These are phyloP conservation scores for Fomitopsis serialis DNA, from an alignment of 768 basidiomycete species.

Conservation along the genomic window DNA sequence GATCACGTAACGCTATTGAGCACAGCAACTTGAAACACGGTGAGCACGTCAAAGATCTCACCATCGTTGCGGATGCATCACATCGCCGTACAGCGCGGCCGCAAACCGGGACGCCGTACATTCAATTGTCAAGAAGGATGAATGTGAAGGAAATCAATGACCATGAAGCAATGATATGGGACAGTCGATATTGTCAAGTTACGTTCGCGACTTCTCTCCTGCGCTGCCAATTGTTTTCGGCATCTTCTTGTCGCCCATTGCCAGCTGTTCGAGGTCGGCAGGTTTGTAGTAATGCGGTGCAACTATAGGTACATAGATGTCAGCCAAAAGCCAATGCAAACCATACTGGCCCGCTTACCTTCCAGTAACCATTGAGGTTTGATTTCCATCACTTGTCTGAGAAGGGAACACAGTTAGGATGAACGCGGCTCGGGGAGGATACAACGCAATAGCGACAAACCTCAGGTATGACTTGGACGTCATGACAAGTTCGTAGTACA, in stretches of 20 bases:
- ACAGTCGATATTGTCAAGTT: not conserved
- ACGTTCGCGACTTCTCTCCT: conserved; percentile 11
- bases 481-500: conserved; percentile 97
- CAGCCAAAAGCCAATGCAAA: not conserved
- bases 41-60: no score
- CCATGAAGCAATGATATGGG: not conserved
- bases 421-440: conserved; percentile 1
- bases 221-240: conserved; percentile 61
- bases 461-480: conserved; percentile 97
- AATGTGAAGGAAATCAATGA: no score
- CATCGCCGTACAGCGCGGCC: no score
- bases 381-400: conserved; percentile 95
- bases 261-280: conserved; percentile 74
- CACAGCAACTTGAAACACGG: no score
- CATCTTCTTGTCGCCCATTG: conserved; percentile 88
- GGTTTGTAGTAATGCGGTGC: conserved; percentile 96
- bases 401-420: not conserved
- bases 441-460: conserved; percentile 26
- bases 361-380: conserved; percentile 93
- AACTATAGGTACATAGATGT: conserved; percentile 39
- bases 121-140: no score
- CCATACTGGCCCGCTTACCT: conserved; percentile 41
- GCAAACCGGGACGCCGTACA: no score
- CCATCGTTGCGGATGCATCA: no score
- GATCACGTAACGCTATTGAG: no score